These are phyloP conservation scores for Pisolithus albus DNA, from an alignment of 768 basidiomycete genomes.

Conservation along the genomic window DNA sequence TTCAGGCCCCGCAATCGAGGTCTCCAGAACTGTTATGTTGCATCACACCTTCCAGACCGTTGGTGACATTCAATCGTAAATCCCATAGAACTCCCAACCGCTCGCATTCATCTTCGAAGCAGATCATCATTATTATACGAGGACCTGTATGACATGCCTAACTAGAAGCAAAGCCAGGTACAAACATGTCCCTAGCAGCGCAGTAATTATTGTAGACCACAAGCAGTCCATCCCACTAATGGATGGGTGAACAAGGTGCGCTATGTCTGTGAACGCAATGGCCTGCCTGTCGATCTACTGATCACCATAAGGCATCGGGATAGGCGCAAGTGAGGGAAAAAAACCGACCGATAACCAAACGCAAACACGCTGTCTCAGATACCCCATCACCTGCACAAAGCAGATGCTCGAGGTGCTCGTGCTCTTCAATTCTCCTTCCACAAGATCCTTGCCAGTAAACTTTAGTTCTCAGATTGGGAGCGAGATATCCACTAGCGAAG, in stretches of 20 bases:
- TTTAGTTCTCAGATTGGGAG: slow-evolving; percentile 27
- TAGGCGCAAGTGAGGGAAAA: too few relatives aligned
- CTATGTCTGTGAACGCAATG: background rate
- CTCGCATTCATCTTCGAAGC: too few relatives aligned
- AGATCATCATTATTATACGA: background rate
- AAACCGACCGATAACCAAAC: slow-evolving; percentile 14
- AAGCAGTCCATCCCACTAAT: background rate
- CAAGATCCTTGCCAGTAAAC: slow-evolving; percentile 38
- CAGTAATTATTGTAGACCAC: background rate
- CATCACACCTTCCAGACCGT: too few relatives aligned
- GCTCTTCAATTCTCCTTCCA: slow-evolving; percentile 28
- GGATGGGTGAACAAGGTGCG: background rate
- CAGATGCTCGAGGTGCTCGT: slow-evolving; percentile 20
- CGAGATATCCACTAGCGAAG: slow-evolving; percentile 35
- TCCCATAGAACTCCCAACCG: too few relatives aligned
- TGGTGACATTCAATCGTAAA: too few relatives aligned
- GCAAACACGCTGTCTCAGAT: slow-evolving; percentile 14
- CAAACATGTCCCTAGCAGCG: background rate
- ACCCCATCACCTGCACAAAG: slow-evolving; percentile 12
- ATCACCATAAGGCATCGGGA: background rate
- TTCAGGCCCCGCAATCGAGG: too few relatives aligned
- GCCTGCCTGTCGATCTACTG: background rate
- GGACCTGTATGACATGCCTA: background rate
- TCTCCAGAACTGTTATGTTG: too few relatives aligned
- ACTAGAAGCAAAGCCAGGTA: background rate